These are phyloP conservation scores for Cordyceps cicadae DNA, from an alignment of 2,329 filamentous ascomycete genomes.

Conservation along the genomic window DNA sequence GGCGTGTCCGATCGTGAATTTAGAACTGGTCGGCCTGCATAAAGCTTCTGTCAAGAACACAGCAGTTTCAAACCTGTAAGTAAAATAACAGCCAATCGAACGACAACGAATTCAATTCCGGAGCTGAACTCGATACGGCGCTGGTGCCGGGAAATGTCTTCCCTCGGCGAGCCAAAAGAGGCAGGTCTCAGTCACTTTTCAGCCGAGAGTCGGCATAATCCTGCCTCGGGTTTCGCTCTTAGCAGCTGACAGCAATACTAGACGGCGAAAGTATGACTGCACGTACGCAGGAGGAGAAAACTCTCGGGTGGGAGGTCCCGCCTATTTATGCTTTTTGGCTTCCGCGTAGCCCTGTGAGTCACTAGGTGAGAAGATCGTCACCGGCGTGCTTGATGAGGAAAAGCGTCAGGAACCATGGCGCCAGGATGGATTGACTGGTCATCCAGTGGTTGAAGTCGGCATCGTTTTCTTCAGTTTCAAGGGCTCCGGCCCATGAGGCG, in stretches of 20 bases:
- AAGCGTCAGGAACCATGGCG: not conserved
- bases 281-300: not conserved
- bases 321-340: constrained; percentile 12
- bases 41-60: too few species aligned
- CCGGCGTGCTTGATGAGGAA: constrained; percentile 7
- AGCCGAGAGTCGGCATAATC: not conserved
- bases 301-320: constrained; percentile 2
- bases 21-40: too few species aligned
- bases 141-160: too few species aligned
- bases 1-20: too few species aligned
- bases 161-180: constrained; percentile 4
- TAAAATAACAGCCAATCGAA: too few species aligned
- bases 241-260: not conserved
- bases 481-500: not conserved
- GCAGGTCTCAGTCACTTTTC: not conserved
- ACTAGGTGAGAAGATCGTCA: not conserved
- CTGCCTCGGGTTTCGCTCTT: not conserved
- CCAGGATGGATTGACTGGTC: not conserved
- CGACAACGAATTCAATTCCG: too few species aligned
- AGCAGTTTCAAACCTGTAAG: too few species aligned
- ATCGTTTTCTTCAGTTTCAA: not conserved
- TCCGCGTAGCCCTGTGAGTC: not conserved
- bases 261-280: not conserved
- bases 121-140: too few species aligned
- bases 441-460: too few species aligned